These are phyloP conservation scores for Cercospora sojina DNA, from an alignment of 2,329 filamentous ascomycete genomes.

Conservation along the genomic window DNA sequence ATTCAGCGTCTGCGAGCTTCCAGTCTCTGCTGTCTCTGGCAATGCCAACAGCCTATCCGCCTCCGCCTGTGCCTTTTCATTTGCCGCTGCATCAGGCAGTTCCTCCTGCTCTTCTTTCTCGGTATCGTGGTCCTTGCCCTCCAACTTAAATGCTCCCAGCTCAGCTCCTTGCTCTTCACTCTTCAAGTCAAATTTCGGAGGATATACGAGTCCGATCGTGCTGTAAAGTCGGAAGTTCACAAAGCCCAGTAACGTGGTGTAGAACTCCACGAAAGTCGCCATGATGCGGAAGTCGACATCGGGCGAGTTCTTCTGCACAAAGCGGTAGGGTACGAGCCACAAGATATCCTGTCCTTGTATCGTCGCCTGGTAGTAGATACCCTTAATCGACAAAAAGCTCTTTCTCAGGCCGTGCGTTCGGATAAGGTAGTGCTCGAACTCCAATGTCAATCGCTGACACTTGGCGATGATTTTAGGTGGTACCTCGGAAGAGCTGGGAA, in stretches of 20 bases:
- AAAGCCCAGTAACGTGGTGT: conserved; percentile 92
- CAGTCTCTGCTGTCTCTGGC: conserved; percentile 38
- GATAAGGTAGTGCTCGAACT: conserved; percentile 98
- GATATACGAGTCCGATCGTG: conserved; percentile 86
- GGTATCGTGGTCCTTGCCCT: conserved; percentile 62
- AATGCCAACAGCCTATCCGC: conserved; percentile 47
- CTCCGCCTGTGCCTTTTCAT: conserved; percentile 49
- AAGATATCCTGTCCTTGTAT: conserved; percentile 96
- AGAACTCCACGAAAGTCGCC: conserved; percentile 98
- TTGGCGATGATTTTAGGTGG: conserved; percentile 93
- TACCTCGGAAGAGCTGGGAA: conserved; percentile 84
- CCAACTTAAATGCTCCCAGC: conserved; percentile 84
- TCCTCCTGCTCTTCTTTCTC: conserved; percentile 32
- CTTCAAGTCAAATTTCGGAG: conserved; percentile 83
- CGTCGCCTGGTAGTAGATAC: conserved; percentile 97
- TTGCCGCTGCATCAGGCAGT: conserved; percentile 31
- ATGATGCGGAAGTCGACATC: conserved; percentile 99
- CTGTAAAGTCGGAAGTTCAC: conserved; percentile 96
- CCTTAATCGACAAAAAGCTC: conserved; percentile 97
- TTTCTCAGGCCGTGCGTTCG: conserved; percentile 86
- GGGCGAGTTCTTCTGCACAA: conserved; percentile 89
- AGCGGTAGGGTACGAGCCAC: conserved; percentile 97
- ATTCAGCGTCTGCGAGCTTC: conserved; percentile 39
- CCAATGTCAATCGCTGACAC: conserved; percentile 87
- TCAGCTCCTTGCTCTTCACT: conserved; percentile 90